Percentiles rank a stretch among this genome's conserved stretches.
phyloP scores from a whole-genome alignment of 106 monocot species.

The Amphibolis antarctica region DNA sequence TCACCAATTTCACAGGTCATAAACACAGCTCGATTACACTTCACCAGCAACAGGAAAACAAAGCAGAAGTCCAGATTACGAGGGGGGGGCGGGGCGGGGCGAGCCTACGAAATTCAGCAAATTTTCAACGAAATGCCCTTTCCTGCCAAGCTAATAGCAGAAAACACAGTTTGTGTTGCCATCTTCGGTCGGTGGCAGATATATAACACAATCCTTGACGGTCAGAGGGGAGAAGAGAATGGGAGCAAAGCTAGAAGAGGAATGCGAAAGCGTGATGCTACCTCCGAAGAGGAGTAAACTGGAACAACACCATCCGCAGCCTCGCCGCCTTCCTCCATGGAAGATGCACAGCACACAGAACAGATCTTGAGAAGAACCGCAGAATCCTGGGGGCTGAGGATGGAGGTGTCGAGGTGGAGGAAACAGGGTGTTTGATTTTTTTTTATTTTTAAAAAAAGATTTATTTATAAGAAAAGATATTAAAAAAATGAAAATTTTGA shows the following conservation, averaged over 20 bases:
- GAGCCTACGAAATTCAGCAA: no score
- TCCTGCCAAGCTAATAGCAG: not conserved
- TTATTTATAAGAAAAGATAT: no score
- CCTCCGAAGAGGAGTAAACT: slow-evolving; percentile 13
- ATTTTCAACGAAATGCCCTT: not conserved
- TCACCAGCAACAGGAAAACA: not conserved
- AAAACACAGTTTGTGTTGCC: not conserved
- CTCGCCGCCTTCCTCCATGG: not conserved
- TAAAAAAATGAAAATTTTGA: no score
- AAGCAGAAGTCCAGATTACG: not conserved
- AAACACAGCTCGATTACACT: not conserved
- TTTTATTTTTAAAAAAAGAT: no score
- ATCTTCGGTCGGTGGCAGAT: no score
- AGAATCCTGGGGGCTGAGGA: no score
- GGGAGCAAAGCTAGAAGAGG: not conserved
- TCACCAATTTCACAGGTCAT: not conserved
- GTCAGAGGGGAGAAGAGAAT: not conserved
- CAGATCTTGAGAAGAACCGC: no score
- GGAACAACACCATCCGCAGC: slow-evolving; percentile 1
- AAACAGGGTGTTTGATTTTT: no score
- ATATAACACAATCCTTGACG: no score
- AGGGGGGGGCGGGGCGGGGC: no score
- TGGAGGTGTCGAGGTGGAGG: no score
- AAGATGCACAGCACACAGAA: no score
- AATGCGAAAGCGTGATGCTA: not conserved